Conservation (phyloP, 176 grass and related monocot species). For the Carex littledalei region DNA sequence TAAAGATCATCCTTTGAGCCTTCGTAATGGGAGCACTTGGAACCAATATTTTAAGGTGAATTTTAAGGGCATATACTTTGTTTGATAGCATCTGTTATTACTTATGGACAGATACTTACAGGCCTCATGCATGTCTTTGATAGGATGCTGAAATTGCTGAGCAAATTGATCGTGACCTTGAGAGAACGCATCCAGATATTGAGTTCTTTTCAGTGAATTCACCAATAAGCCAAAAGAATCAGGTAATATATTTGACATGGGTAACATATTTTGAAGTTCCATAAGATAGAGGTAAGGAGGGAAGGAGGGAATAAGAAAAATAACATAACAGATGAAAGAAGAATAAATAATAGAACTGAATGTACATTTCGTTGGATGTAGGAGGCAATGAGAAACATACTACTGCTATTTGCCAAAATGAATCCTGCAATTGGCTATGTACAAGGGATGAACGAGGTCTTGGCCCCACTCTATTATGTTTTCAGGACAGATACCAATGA, state of each 20-base stretch:
- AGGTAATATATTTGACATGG: conserved; percentile 26
- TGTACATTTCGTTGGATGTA: conserved; percentile 30
- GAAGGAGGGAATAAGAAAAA: background rate
- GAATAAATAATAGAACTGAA: background rate
- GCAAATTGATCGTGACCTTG: conserved; percentile 90
- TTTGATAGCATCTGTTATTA: background rate
- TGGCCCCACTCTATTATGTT: conserved; percentile 82
- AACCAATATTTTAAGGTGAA: conserved; percentile 83
- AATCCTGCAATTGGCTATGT: conserved; percentile 86
- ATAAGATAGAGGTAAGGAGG: background rate
- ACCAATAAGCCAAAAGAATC: conserved; percentile 41
- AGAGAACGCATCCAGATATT: conserved; percentile 84
- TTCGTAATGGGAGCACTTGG: conserved; percentile 70
- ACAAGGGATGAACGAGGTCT: conserved; percentile 98
- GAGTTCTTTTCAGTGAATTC: conserved; percentile 55
- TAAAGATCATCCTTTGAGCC: conserved; percentile 91
- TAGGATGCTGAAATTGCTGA: conserved; percentile 84
- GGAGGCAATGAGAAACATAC: conserved; percentile 81
- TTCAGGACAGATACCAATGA: conserved; percentile 51
- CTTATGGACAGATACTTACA: background rate
- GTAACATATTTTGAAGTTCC: background rate
- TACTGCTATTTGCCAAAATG: conserved; percentile 90
- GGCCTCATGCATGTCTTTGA: background rate
- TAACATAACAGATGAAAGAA: background rate
- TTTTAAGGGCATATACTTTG: background rate